Evolutionary conservation across 2,329 filamentous ascomycete species (phyloP), one percentile per base, ranked within the genome.

Genomic region (Diaporthe caulivora): DNA sequence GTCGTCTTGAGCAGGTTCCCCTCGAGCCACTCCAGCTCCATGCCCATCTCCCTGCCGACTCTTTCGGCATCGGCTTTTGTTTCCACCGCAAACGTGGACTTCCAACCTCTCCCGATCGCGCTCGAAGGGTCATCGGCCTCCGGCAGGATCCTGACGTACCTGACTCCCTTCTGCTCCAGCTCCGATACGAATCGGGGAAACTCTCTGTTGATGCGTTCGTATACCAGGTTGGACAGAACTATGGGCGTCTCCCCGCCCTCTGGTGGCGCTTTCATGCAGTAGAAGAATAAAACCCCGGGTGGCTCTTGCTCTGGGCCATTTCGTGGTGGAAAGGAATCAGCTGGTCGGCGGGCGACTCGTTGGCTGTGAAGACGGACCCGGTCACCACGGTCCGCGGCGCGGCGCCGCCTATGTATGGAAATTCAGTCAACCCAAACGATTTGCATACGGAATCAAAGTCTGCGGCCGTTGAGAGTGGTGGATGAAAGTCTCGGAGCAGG

Each of bases 241-340:
- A 75, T 73, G 3, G 73, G 73, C 8, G 73, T 75, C 67, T 75
- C 65, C 0, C 73, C 73, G 8, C 71, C 73, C 17, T 60, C 67
- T 8, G 21, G 15, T 26, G 73, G 71, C 47, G 44, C 51, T 24
- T 68, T 70, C 73, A 73, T 67, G 47, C 73, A 75, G 54, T 62
- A 75, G 67, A 75, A 75, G 37, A 75, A 68, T 44, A 75, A 21
- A 1, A 57, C 40, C 2, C 73, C 73, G 6, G 73, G 26, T 73
- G 71, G 24, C 29, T 75, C 54, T 37, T 71, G 67, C 73, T 75
- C 58, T 75, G 73, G 34, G 73, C 73, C 73, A 75, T 75, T 47
- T 75, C 73, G n/a, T 75, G 73, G 40, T 75, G 71, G 60, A 75
- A 75, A 1, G 73, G 73, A 31, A 75, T 75, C n/a, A 75, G 73